Base-by-base conservation (phyloP, 495 filamentous ascomycete genomes). In the Evernia prunastri region DNA sequence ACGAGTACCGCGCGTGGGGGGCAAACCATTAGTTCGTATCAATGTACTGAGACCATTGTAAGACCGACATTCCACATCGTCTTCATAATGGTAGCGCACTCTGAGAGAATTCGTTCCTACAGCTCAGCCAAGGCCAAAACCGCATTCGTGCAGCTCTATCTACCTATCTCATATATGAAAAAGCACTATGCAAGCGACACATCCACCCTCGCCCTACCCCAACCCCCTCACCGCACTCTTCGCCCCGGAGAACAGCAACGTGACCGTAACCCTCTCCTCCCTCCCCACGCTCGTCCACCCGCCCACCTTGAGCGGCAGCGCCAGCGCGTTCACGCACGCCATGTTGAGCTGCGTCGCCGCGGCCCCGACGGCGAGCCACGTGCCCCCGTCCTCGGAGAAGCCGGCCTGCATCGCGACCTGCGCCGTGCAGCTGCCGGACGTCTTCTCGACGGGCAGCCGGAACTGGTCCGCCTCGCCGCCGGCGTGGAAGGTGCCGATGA, bases 331-430 rank as follows among this genome's bases (percentile, higher is more conserved):
- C 20, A 61, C 13, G 13, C 61, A 63, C n/a, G 37, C 37, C 29
- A 18, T 25, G 23, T 58, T 45, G 27, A 63, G 20, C 51, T 63
- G 17, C 51, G 17, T 37, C 23, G 53, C 39, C 42, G 31, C 53
- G 10, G 17, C 8, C 10, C 53, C 39, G 5, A 58, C 13, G 1
- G 11, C 61, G 0, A 35, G 9, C 53, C 53, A 63, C n/a, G 33
- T 20, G 33, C 49, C 31, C 23, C 0, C 10, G 10, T 29, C 47
- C 20, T 47, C 37, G 40, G 35, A 3, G 25, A 20, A 1, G 2
- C 20, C 27, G 7, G 20, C 2, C 20, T 12, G 20, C 0, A 63
- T 20, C 18, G 4, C 20, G 42, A 58, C 61, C 1, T 20, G 0
- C 11, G 43, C 45, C 4, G 13, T 11, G n/a, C 53, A 58, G 9